Conservation (phyloP, 805 yeast species). For the Yarrowia bubula region DNA sequence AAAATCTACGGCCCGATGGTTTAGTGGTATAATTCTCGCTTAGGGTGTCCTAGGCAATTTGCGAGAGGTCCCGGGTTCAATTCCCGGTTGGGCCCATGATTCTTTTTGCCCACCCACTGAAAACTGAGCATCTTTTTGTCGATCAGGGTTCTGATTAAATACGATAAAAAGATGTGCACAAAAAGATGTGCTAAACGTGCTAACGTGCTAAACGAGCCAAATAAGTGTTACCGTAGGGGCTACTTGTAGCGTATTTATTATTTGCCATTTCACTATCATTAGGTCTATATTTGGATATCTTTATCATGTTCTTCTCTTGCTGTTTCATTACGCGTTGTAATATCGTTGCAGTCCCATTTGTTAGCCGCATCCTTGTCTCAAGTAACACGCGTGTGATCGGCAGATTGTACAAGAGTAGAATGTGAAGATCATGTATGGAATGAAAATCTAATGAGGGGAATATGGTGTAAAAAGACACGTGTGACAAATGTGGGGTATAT, state of each 20-base stretch:
- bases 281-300: too few relatives aligned
- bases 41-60: conserved; percentile 23
- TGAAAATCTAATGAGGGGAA: too few relatives aligned
- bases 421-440: conserved; percentile 16
- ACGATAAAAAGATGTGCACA: too few relatives aligned
- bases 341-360: background rate
- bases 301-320: background rate
- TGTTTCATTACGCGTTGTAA: background rate
- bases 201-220: too few relatives aligned
- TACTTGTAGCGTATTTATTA: too few relatives aligned
- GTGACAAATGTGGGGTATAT: conserved; percentile 6
- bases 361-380: background rate
- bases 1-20: conserved; percentile 3
- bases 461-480: too few relatives aligned
- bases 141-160: background rate
- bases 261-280: too few relatives aligned
- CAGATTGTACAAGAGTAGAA: background rate
- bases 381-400: background rate
- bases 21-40: conserved; percentile 26
- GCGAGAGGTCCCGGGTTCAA: conserved; percentile 27
- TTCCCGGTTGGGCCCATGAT: conserved; percentile 23
- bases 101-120: too few relatives aligned
- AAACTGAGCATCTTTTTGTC: background rate
- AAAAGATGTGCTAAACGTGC: too few relatives aligned
- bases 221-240: too few relatives aligned